Evolutionary conservation across 306 rosid species (phyloP), one percentile per base, ranked within the genome.

Genomic region (Hippophae tibetana): DNA sequence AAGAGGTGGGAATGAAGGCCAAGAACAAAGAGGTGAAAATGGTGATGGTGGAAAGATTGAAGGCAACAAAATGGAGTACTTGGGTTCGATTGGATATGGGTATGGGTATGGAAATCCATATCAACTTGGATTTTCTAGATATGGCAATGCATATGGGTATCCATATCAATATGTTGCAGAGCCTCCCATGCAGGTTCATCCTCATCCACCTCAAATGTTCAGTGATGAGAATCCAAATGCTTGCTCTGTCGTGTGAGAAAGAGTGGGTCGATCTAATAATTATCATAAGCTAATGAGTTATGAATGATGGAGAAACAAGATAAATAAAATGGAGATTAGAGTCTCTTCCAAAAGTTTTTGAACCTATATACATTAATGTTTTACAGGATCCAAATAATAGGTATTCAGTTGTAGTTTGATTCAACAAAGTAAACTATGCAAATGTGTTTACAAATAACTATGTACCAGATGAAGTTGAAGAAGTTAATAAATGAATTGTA

Each of bases 201-300:
- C 52, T 38, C 76, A 78, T 31, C 80, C 89, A 6, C 89, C 94
- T 0, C 82, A 79, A 46, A 55, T 84, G 38, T 90, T 90, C 50
- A 90, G 89, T 13, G 97, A 86, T 0, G 97, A 90, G 67, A 90
- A 90, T 74, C 97, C 95, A 0, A 80, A 86, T 70, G 95, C 86
- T 8, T 90, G 97, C 63, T 81, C 70, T 0, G 40, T 86, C 40
- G 80, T 90, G 95, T 90, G 84, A 74, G 18, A 10, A 38, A 40
- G 6, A 7, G 2, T 27, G 11, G 23, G 14, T 5, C 5, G 6
- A 6, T 14, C 31, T 26, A 7, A 6, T 9, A 11, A 26, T 1
- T 38, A 10, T 9, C 50, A 18, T 3, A 9, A 14, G 7, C 12
- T 7, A 43, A 18, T 26, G 43, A 13, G 26, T 14, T 48, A 18